Base-by-base conservation (phyloP, 805 yeast species). In the Debaryomyces maramus region DNA sequence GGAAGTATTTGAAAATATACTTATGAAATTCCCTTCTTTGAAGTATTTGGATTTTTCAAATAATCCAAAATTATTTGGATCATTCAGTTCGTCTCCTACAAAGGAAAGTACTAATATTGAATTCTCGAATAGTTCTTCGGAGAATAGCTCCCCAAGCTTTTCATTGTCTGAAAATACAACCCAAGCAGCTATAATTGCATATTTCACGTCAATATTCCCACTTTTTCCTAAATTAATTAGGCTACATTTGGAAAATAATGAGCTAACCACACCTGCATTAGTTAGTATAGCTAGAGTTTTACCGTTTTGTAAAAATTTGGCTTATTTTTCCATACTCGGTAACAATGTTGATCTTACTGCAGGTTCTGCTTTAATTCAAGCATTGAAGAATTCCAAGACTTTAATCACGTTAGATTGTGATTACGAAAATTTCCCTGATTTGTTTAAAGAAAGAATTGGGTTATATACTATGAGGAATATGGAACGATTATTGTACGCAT, bases 401-500 rank as follows among this genome's bases (percentile, higher is more conserved):
- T 64, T 90, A 33, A 77, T 81, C 37, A 78, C 81, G 11, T 61
- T 88, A 28, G 93, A 85, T 48, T 69, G 86, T 36, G 90, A 86
- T 50, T 73, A 73, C 41, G 81, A 73, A 15, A 61, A 70, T 15
- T 72, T 86, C 48, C 83, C 90, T 9, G 77, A 75, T 38, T 68
- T 73, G 36, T 73, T 83, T 47, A 80, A 78, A 52, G 85, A 88
- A 30, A 77, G 81, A 52, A 77, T 89, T 43, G 93, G 95, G 1
- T 72, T 86, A 32, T 81, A 85, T 50, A 77, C 93, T 34, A 82
- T 90, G 83, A 77, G 84, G 51, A 90, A 90, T 59, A 83, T 89
- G 83, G 88, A 84, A 50, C 50, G 65, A 16, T 69, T 74, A 38
- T 62, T 83, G 39, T 71, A 73, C 41, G 58, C 55, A 30, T 32